Percentiles rank a stretch among this genome's conserved stretches.
These are phyloP conservation scores for Penicillium sp. DNA, from an alignment of 2,329 filamentous ascomycete species.

Conservation along the genomic window DNA sequence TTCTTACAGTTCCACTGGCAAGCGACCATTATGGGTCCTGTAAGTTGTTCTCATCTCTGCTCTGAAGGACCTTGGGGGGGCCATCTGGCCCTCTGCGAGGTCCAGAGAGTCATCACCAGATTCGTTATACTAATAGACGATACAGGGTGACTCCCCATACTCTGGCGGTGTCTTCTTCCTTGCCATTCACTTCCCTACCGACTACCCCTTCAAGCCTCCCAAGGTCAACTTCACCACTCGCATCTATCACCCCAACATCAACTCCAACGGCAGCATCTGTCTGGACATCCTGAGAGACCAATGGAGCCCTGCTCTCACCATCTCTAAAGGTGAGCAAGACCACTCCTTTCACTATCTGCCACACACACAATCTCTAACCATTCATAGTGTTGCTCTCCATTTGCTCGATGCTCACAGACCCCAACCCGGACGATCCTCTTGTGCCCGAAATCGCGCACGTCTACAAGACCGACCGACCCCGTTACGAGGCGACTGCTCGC, in stretches of 20 bases:
- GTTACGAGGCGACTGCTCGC: constrained; percentile 93
- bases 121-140: constrained; percentile 36
- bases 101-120: neutral
- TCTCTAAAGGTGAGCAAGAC: constrained; percentile 80
- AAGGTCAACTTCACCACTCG: constrained; percentile 99
- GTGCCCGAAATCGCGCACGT: constrained; percentile 99
- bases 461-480: constrained; percentile 96
- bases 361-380: constrained; percentile 9
- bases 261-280: constrained; percentile 99
- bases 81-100: neutral
- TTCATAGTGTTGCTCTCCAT: constrained; percentile 86
- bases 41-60: constrained; percentile 55
- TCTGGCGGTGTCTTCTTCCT: constrained; percentile 99
- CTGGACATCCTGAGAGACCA: constrained; percentile 97
- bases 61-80: constrained; percentile 3
- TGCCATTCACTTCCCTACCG: constrained; percentile 97
- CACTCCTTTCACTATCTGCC: neutral
- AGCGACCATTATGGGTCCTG: constrained; percentile 99
- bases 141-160: constrained; percentile 90
- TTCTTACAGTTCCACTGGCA: constrained; percentile 92
- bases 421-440: constrained; percentile 97
- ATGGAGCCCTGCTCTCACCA: constrained; percentile 97
- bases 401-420: constrained; percentile 99
- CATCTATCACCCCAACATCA: constrained; percentile 99
- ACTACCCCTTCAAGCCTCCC: constrained; percentile 99